Evolutionary conservation across 805 yeast species (phyloP), one percentile per base, ranked within the genome.

Genomic region (Candida montana): DNA sequence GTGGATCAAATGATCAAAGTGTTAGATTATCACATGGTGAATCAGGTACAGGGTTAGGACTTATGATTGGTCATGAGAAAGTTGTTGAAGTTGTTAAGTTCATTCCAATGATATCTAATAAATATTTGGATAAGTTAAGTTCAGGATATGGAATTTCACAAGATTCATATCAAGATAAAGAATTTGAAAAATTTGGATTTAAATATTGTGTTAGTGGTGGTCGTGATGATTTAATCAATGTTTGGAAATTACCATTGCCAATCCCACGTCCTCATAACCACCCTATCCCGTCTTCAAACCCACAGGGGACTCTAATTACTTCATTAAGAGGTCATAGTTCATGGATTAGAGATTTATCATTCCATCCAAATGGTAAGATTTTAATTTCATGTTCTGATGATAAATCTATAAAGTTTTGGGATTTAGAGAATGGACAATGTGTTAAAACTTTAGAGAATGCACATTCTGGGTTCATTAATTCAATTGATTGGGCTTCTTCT

Each of bases 241-340:
- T 90, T 15, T 90, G 96, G 96, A 68, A 79, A 35, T 58, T 83
- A n/a, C 88, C 89, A 1, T 59, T 79, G 2, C 90, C 91, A 1
- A 68, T 65, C 8, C 42, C 77, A n/a, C 61, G 73, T 26, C 74
- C 80, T 3, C 76, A 75, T 51, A 59, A 77, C 20, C 63, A 69
- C 17, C 83, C 84, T 7, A 62, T 75, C 32, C 84, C 88, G 0
- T 62, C 78, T 0, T 61, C 74, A 17, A 73, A 79, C 52, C 77
- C 84, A 1, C 76, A 79, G 36, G 91, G 85, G 3, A 71, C 68
- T 51, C 63, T 76, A 20, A 53, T 87, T 1, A 67, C 71, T 19
- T 77, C 79, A 16, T 63, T 87, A 10, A 53, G 63, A 7, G 96
- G 93, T 2, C 97, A 90, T 61, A 77, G 78, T 37, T 84, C 93